phyloP scores from a whole-genome alignment of 805 yeast species.

The Candida rishiriensis region DNA sequence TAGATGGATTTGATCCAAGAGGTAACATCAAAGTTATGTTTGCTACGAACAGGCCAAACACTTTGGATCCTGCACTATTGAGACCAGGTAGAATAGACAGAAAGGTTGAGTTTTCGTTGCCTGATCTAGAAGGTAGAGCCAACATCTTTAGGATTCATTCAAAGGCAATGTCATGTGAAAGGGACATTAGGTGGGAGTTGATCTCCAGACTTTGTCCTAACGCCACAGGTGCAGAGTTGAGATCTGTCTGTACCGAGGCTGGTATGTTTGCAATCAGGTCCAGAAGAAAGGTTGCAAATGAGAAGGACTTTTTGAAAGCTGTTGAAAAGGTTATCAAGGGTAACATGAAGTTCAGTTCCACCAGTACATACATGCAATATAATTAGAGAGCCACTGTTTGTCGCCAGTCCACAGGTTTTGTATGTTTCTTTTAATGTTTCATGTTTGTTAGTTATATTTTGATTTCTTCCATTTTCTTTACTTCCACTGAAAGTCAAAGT shows the following conservation, averaged over 20 bases:
- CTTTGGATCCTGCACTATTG: conserved; percentile 93
- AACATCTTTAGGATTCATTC: conserved; percentile 96
- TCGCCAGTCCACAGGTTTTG: too few species aligned
- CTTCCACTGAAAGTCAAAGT: too few species aligned
- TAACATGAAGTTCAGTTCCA: conserved; percentile 93
- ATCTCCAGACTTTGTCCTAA: conserved; percentile 97
- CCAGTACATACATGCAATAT: conserved; percentile 98
- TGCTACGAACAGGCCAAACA: conserved; percentile 98
- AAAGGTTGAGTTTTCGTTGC: conserved; percentile 93
- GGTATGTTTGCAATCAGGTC: conserved; percentile 99
- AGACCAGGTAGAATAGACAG: conserved; percentile 99
- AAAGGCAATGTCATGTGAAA: conserved; percentile 95
- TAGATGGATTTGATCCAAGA: conserved; percentile 98
- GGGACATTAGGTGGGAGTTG: conserved; percentile 97
- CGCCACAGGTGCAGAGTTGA: conserved; percentile 96
- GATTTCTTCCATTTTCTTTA: too few species aligned
- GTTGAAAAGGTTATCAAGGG: conserved; percentile 99
- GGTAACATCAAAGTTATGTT: conserved; percentile 99
- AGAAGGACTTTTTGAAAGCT: conserved; percentile 95
- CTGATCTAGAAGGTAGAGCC: conserved; percentile 97
- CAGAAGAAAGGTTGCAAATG: conserved; percentile 96
- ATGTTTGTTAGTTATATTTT: too few species aligned
- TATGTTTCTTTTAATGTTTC: too few species aligned
- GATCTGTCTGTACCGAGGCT: conserved; percentile 98
- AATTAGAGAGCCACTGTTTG: conserved; percentile 53